Evolutionary conservation across 768 basidiomycete species (phyloP), one percentile per base, ranked within the genome.

Genomic region (Suillus subaureus): DNA sequence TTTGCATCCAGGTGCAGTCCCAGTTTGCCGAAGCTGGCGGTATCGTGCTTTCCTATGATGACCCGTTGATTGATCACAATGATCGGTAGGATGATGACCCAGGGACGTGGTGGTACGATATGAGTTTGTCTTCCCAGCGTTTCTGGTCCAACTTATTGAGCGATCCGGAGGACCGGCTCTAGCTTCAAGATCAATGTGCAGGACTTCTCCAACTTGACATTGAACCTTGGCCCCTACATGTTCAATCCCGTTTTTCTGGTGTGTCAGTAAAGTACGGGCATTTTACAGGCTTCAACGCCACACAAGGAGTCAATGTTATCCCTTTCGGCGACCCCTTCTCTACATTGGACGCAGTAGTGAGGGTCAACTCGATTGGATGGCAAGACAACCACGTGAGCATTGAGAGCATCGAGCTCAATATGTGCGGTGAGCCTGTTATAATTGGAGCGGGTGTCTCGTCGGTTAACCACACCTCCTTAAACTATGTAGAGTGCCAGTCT

Each of bases 291-390:
- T 73, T 83, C 54, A 85, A 87, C 66, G 80, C 83, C 16, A 81
- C 84, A 3, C 75, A 73, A 16, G 86, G 85, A 2, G 66, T 74
- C 7, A 87, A 86, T 65, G 55, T 39, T 8, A 81, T 87, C 42
- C 81, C 83, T 0, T 66, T 87, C 39, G 18, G 31, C 2, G 26
- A 21, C 61, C 6, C 40, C 21, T 28, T 45, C 43, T 15, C 26
- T 45, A 26, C 60, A 28, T 31, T 18, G 16, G 51, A 37, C 9
- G 75, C 73, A 16, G 74, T 82, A 16, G 77, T 86, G 4, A 71
- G 84, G 16, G 73, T 87, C 62, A 84, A 86, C 62, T 83, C 81
- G 6, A 80, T 86, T 66, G 86, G 86, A 23, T 88, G 86, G 85
- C 83, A 87, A 72, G 81, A 87, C 68, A 87, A 87, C 69, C 39